phyloP scores from a whole-genome alignment of 2,329 filamentous ascomycete species.

The Tolypocladium ovalisporum region DNA sequence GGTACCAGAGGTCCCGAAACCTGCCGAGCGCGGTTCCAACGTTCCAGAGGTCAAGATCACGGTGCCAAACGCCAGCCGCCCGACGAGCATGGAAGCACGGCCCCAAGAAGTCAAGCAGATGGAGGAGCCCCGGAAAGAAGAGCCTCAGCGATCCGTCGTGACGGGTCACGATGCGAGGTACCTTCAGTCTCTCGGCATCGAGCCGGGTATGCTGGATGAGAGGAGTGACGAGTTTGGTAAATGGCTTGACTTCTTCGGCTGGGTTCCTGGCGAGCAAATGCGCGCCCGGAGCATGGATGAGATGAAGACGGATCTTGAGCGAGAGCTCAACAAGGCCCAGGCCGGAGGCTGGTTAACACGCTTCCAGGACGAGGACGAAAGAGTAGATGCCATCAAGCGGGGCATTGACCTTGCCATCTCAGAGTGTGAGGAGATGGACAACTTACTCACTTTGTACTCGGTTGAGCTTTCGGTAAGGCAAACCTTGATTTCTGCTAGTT shows the following conservation, averaged over 20 bases:
- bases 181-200: slow-evolving; percentile 65
- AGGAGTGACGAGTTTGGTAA: slow-evolving; percentile 71
- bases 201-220: slow-evolving; percentile 64
- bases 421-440: slow-evolving; percentile 94
- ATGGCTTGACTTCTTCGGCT: slow-evolving; percentile 78
- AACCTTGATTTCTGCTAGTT: too few species aligned
- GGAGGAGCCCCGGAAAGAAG: slow-evolving; percentile 27
- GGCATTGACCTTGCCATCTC: slow-evolving; percentile 84
- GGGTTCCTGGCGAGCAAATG: slow-evolving; percentile 67
- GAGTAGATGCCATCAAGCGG: slow-evolving; percentile 74
- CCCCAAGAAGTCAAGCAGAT: slow-evolving; percentile 21
- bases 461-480: slow-evolving; percentile 77
- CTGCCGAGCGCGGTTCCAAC: slow-evolving; percentile 21
- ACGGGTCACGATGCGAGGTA: slow-evolving; percentile 71
- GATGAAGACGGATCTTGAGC: slow-evolving; percentile 71
- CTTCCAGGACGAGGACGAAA: slow-evolving; percentile 76
- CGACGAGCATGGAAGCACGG: slow-evolving; percentile 23
- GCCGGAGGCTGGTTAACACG: slow-evolving; percentile 87
- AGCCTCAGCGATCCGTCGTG: slow-evolving; percentile 48
- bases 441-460: slow-evolving; percentile 83
- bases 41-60: slow-evolving; percentile 51
- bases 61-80: slow-evolving; percentile 30
- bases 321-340: slow-evolving; percentile 82
- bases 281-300: slow-evolving; percentile 67
- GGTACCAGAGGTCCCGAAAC: slow-evolving; percentile 18